phyloP scores from a whole-genome alignment of 2,329 filamentous ascomycete species.

The Ophiostoma novo-ulmi region DNA sequence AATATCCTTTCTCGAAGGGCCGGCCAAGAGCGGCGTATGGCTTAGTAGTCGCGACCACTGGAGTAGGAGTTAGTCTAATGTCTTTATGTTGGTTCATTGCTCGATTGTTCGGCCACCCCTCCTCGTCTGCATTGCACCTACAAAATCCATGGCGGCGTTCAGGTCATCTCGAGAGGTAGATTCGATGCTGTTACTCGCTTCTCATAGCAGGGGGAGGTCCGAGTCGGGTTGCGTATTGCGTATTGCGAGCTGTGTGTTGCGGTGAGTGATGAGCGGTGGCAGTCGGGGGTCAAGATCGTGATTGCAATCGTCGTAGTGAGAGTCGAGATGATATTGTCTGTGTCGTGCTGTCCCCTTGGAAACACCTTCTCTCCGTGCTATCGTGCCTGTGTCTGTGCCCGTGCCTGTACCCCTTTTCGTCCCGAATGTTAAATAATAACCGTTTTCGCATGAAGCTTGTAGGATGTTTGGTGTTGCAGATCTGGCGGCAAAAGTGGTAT shows the following conservation, averaged over 20 bases:
- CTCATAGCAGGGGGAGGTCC: conserved; percentile 6
- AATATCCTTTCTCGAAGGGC: conserved; percentile 52
- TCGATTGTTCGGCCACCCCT: neutral
- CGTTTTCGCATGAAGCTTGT: conserved; percentile 19
- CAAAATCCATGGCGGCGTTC: conserved; percentile 53
- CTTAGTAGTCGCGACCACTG: conserved; percentile 66
- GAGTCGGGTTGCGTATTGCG: neutral
- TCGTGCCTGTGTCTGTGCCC: neutral
- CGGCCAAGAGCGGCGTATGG: conserved; percentile 54
- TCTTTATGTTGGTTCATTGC: neutral
- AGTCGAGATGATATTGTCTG: neutral
- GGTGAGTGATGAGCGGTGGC: neutral
- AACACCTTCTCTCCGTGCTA: neutral
- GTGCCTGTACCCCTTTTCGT: conserved; percentile 14
- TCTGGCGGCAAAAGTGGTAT: conserved; percentile 22
- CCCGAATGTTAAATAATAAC: neutral
- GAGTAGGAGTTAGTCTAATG: conserved; percentile 10
- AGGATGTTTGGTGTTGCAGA: conserved; percentile 25
- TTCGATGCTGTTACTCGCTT: neutral
- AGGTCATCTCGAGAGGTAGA: conserved; percentile 42
- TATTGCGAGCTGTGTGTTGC: neutral
- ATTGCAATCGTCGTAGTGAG: neutral
- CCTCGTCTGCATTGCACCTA: conserved; percentile 35
- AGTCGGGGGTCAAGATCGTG: neutral
- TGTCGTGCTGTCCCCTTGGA: conserved; percentile 1